Conservation (phyloP, 768 basidiomycete genomes). For the Strobilomyces echinocephalus region DNA sequence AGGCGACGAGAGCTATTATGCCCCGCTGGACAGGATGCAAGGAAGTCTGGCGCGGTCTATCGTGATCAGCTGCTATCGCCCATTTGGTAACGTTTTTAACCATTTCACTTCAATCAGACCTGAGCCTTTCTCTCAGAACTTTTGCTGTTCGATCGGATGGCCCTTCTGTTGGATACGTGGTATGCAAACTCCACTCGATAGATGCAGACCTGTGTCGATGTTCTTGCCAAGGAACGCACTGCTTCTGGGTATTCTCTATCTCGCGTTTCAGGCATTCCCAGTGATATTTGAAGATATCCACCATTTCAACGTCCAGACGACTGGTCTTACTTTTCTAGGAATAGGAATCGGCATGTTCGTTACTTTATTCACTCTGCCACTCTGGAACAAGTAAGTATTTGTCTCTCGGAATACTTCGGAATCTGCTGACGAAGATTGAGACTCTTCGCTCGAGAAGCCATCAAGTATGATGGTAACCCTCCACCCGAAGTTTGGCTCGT, state of each 20-base stretch:
- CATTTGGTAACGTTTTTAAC: conserved; percentile 54
- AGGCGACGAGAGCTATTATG: conserved; percentile 49
- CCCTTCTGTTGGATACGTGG: conserved; percentile 67
- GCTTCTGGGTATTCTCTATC: conserved; percentile 42
- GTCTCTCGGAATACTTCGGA: not conserved
- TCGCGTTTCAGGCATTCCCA: conserved; percentile 55
- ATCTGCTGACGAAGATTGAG: conserved; percentile 22
- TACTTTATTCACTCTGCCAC: conserved; percentile 37
- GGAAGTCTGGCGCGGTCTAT: conserved; percentile 45
- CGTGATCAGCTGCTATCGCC: conserved; percentile 56
- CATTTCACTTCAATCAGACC: not conserved
- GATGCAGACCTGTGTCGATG: not conserved
- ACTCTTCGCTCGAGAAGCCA: conserved; percentile 34
- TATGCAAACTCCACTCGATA: conserved; percentile 25
- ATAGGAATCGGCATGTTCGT: conserved; percentile 45
- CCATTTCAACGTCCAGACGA: conserved; percentile 49
- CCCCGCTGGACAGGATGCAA: conserved; percentile 53
- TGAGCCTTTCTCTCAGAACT: conserved; percentile 40
- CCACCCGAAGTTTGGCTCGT: conserved; percentile 64
- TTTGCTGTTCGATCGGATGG: conserved; percentile 68
- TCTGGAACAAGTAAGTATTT: conserved; percentile 38
- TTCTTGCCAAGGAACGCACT: conserved; percentile 32
- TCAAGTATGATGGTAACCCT: conserved; percentile 39
- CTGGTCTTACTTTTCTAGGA: conserved; percentile 47
- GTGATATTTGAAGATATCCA: conserved; percentile 46